Evolutionary conservation across 139 green algal species (phyloP).

Genomic region (Gonium pectorale): DNA sequence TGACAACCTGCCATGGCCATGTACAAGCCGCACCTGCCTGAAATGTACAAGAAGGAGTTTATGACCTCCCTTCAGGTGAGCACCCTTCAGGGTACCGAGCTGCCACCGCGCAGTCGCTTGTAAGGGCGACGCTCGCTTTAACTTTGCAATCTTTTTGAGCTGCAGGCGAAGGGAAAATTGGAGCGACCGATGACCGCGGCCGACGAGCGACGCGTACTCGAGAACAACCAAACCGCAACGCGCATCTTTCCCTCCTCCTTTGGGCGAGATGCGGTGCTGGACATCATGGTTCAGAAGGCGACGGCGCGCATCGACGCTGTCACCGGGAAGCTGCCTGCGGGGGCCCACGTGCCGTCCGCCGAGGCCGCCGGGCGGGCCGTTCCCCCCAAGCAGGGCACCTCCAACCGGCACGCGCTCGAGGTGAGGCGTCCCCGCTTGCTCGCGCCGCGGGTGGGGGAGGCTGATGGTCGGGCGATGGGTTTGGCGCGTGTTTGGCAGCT

Average conservation of each 20-base stretch:
- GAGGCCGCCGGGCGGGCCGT: slow-evolving; percentile 7
- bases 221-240: slow-evolving; percentile 17
- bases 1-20: neutral
- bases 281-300: slow-evolving; percentile 13
- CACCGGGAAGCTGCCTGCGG: neutral
- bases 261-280: slow-evolving; percentile 1
- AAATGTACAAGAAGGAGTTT: slow-evolving; percentile 34
- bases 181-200: neutral
- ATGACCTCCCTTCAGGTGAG: slow-evolving; percentile 1
- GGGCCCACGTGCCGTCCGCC: neutral
- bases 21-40: slow-evolving; percentile 8
- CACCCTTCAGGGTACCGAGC: no score
- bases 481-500: no score
- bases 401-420: neutral
- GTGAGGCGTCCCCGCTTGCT: no score
- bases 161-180: slow-evolving; percentile 24
- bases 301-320: slow-evolving; percentile 8
- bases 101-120: no score
- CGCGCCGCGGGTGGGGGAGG: no score
- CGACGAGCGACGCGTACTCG: neutral
- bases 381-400: neutral
- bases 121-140: neutral
- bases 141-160: neutral
- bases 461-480: no score
- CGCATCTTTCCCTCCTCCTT: slow-evolving; percentile 10